Evolutionary conservation across 2,329 filamentous ascomycete species (phyloP).

Genomic region (Cryphonectria parasitica): DNA sequence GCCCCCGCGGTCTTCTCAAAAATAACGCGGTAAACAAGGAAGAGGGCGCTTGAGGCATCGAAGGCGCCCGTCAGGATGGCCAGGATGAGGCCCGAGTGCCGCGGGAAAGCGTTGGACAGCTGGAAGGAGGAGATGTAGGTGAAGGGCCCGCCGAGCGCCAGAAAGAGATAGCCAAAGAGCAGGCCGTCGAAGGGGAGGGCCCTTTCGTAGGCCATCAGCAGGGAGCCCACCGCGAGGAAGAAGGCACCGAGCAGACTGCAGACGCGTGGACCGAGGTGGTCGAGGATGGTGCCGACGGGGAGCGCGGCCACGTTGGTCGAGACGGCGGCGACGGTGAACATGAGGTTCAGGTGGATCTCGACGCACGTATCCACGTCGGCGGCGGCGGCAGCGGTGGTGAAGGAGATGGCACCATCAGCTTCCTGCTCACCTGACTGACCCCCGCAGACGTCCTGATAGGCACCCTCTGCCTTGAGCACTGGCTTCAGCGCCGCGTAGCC

Average conservation of each 20-base stretch:
- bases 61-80: slow-evolving; percentile 82
- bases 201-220: slow-evolving; percentile 71
- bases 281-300: slow-evolving; percentile 82
- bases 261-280: slow-evolving; percentile 77
- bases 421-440: background rate
- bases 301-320: slow-evolving; percentile 86
- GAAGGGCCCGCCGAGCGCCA: slow-evolving; percentile 79
- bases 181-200: slow-evolving; percentile 73
- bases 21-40: slow-evolving; percentile 72
- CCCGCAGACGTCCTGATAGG: slow-evolving; percentile 68
- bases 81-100: slow-evolving; percentile 76
- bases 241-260: slow-evolving; percentile 73
- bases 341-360: slow-evolving; percentile 76
- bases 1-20: slow-evolving; percentile 57
- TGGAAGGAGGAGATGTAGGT: slow-evolving; percentile 85
- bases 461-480: slow-evolving; percentile 72
- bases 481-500: slow-evolving; percentile 86
- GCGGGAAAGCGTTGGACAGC: slow-evolving; percentile 81
- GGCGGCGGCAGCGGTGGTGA: slow-evolving; percentile 28
- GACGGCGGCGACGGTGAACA: slow-evolving; percentile 90
- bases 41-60: slow-evolving; percentile 79
- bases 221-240: slow-evolving; percentile 70
- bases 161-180: slow-evolving; percentile 73
- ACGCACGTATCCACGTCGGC: slow-evolving; percentile 46
- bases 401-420: too few relatives aligned